Conservation (phyloP, 352 stramenopile genomes). For the Pythium periplocum region DNA sequence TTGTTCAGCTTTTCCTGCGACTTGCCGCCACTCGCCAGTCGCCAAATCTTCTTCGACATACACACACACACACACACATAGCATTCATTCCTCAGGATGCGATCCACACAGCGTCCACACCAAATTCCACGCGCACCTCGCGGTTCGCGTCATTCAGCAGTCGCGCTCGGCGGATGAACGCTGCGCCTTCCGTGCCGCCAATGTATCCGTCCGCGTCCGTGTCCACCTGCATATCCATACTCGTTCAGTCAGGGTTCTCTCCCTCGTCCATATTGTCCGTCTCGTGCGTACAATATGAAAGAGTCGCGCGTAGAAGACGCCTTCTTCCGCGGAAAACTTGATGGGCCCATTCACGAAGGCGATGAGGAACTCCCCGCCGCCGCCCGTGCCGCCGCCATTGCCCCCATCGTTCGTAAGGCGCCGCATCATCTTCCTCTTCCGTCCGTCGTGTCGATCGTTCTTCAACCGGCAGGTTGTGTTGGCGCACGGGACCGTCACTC, state of each 20-base stretch:
- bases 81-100: no score
- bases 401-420: constrained; percentile 10
- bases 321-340: constrained; percentile 78
- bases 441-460: constrained; percentile 9
- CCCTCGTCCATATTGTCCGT: neutral
- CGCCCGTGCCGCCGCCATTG: neutral
- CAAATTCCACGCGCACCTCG: constrained; percentile 32
- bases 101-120: no score
- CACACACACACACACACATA: neutral
- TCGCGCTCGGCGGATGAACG: constrained; percentile 73
- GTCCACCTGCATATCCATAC: constrained; percentile 44
- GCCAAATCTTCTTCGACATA: constrained; percentile 56
- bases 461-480: constrained; percentile 8
- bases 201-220: constrained; percentile 73
- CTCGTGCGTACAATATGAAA: constrained; percentile 74
- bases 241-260: neutral
- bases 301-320: constrained; percentile 69
- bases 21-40: constrained; percentile 82
- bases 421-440: constrained; percentile 19
- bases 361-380: constrained; percentile 67
- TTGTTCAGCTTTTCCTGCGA: constrained; percentile 85
- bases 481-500: constrained; percentile 14
- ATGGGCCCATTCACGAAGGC: constrained; percentile 80
- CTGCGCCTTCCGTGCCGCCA: constrained; percentile 64
- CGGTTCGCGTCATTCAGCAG: constrained; percentile 82